A percentile compares a stretch with the other conserved stretches of the same genome.
Conservation (phyloP, 345 rosid species). For the Trapa bicornis region DNA sequence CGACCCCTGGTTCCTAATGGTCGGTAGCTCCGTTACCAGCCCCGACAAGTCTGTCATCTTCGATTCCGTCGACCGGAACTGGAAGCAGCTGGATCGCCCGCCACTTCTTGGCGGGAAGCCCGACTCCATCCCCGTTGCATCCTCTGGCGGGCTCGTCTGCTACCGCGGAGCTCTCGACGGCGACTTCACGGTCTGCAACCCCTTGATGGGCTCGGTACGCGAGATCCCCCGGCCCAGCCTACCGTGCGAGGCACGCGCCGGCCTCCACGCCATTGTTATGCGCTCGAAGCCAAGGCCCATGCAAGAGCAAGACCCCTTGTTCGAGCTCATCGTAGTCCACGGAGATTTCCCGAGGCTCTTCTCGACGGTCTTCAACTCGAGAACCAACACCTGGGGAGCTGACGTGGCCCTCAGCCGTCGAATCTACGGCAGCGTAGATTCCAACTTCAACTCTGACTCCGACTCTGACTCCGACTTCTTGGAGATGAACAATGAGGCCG, state of each 20-base stretch:
- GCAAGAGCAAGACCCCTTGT: conserved; percentile 12
- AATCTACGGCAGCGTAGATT: conserved; percentile 10
- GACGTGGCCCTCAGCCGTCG: conserved; percentile 31
- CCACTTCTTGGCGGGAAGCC: conserved; percentile 14
- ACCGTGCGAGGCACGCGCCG: conserved; percentile 10
- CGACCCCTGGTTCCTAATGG: conserved; percentile 89
- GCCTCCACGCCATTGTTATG: conserved; percentile 68
- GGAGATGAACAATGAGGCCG: conserved; percentile 14
- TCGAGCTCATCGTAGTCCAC: conserved; percentile 48
- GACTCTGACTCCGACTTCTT: background rate
- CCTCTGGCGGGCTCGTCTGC: conserved; percentile 73
- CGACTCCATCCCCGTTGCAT: conserved; percentile 51
- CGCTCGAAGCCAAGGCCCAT: conserved; percentile 11
- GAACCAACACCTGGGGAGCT: conserved; percentile 42
- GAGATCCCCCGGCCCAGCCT: conserved; percentile 25
- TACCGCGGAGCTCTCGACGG: conserved; percentile 35
- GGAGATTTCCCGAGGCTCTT: conserved; percentile 55
- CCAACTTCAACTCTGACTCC: too few species aligned
- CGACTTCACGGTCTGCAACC: conserved; percentile 43
- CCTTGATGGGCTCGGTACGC: conserved; percentile 47
- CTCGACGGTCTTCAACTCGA: conserved; percentile 39
- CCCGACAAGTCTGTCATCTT: conserved; percentile 34
- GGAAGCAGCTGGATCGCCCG: conserved; percentile 44
- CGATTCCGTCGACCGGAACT: conserved; percentile 50
- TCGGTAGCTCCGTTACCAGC: conserved; percentile 16